A percentile compares a stretch with the other conserved stretches of the same genome.
phyloP scores from a whole-genome alignment of 805 yeast genomes.

The Starmerella vaccinii region DNA sequence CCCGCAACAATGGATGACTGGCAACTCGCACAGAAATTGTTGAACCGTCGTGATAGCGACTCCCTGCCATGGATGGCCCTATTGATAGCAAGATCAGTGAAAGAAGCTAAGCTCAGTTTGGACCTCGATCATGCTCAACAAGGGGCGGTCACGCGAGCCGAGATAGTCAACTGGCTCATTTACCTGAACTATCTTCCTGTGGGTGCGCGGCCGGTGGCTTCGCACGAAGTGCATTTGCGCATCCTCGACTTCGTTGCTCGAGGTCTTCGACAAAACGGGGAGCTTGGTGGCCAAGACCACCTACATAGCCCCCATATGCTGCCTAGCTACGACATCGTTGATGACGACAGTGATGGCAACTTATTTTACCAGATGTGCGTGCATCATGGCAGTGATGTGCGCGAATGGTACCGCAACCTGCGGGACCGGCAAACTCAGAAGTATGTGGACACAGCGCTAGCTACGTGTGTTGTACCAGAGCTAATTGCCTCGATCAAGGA shows the following conservation, averaged over 20 bases:
- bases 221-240: conserved; percentile 1
- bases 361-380: conserved; percentile 14
- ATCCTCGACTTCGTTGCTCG: conserved; percentile 4
- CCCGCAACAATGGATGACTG: neutral
- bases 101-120: neutral
- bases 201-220: neutral
- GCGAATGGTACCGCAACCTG: conserved; percentile 24
- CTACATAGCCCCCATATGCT: neutral
- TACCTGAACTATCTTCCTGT: neutral
- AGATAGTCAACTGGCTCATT: neutral
- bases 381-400: conserved; percentile 14
- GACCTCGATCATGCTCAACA: neutral
- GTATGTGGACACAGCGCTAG: conserved; percentile 14
- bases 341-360: conserved; percentile 6
- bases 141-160: conserved; percentile 1
- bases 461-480: conserved; percentile 15
- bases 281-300: neutral
- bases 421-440: conserved; percentile 19
- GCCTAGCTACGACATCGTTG: neutral
- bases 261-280: neutral
- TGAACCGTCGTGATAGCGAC: neutral
- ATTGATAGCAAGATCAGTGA: neutral
- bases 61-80: conserved; percentile 4
- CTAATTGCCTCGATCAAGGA: conserved; percentile 14
- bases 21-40: neutral